Evolutionary conservation across 176 grass and related monocot genomes (phyloP), one percentile per base, ranked within the genome.

Genomic region (Zea mays): DNA sequence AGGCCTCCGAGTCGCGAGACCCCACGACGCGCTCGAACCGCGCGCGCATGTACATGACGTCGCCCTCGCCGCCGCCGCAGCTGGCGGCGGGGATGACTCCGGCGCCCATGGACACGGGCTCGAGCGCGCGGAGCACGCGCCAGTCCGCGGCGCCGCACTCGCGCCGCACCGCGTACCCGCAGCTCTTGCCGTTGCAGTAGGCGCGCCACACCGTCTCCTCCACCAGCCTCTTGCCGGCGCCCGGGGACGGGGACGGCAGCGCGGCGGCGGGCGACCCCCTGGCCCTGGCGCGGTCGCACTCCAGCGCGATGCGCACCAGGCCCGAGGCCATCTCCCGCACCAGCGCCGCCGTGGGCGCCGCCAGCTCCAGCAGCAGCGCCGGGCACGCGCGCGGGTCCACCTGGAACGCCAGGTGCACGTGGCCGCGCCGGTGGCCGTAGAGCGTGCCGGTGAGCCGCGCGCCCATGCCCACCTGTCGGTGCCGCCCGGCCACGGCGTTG

Each of bases 1-100:
- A 98, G 0, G 96, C 96, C 61, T 98, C 96, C 1, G 96, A 98
- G 71, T 94, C 92, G 59, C 78, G 86, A 5, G 96, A 94, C 0
- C 92, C 92, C 15, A 98, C 96, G 38, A 94, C 92, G 36, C 96
- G 87, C 83, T 98, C 96, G 79, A 94, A 94, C 73, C 81, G 37
- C 0, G 95, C 95, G 70, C 95, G 88, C 95, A 98, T 94, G 89
- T 98, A 98, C 96, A 98, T 98, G 76, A 92, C 86, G 86, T 98
- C 89, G 41, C 92, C 89, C 57, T 82, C 74, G 7, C 79, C 61
- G 61, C 86, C 88, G 78, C 87, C 91, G 70, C 79, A 82, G 77
- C 77, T 85, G 4, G 79, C 82, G 6, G 79, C 85, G 0, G 96
- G 96, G 57, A 97, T 87, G 85, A 97, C 93, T 0, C 93, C 93